Evolutionary conservation across 1,284 basidiomycete genomes (phyloP).

Genomic region (Singerocomus inundabilis): DNA sequence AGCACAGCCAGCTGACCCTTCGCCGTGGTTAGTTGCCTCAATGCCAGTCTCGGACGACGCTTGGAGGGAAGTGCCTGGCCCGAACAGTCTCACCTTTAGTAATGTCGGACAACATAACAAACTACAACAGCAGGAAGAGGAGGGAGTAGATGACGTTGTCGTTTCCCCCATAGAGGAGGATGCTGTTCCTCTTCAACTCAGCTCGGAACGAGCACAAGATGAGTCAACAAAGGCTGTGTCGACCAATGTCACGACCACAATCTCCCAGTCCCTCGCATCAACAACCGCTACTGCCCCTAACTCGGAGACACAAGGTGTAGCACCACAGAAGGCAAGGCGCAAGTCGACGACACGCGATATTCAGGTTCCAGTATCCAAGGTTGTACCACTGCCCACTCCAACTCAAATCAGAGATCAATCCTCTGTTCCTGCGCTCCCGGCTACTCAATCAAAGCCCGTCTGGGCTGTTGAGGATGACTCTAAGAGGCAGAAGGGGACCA

Average conservation of each 20-base stretch:
- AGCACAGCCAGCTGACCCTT: slow-evolving; percentile 36
- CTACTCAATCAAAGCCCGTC: slow-evolving; percentile 45
- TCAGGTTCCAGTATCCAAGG: slow-evolving; percentile 28
- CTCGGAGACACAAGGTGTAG: slow-evolving; percentile 7
- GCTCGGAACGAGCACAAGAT: slow-evolving; percentile 13
- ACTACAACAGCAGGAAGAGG: slow-evolving; percentile 33
- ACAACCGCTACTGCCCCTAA: slow-evolving; percentile 3
- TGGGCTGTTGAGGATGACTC: slow-evolving; percentile 68
- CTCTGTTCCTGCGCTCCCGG: slow-evolving; percentile 24
- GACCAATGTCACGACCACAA: slow-evolving; percentile 5
- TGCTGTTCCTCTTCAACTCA: slow-evolving; percentile 2
- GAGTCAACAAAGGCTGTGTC: slow-evolving; percentile 16
- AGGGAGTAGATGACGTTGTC: slow-evolving; percentile 7
- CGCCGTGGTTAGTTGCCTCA: slow-evolving; percentile 53
- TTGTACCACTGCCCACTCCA: slow-evolving; percentile 11
- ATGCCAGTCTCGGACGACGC: slow-evolving; percentile 43
- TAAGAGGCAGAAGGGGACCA: slow-evolving; percentile 48
- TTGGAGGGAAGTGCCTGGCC: slow-evolving; percentile 45
- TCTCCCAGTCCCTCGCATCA: slow-evolving; percentile 10
- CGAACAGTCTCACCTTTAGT: slow-evolving; percentile 51
- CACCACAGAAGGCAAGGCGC: slow-evolving; percentile 29
- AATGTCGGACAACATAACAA: slow-evolving; percentile 61
- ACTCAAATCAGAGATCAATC: slow-evolving; percentile 24
- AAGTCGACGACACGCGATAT: slow-evolving; percentile 31
- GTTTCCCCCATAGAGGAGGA: slow-evolving; percentile 17